Conservation (phyloP, 1,284 basidiomycete species). For the Heterobasidion annosum region DNA sequence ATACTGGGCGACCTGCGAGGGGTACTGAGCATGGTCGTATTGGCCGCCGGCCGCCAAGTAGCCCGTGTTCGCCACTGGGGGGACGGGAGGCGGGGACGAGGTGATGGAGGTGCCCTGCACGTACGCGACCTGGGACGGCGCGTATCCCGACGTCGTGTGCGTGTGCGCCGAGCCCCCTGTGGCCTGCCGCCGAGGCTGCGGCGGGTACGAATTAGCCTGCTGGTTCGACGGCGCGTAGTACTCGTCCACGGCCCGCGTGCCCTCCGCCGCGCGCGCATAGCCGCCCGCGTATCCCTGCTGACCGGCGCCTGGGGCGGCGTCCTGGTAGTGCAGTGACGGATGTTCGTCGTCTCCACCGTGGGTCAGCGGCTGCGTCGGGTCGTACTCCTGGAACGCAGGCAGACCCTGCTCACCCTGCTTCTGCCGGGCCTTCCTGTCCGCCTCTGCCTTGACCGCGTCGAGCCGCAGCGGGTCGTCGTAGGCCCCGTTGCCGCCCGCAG, state of each 20-base stretch:
- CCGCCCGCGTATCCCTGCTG: conserved; percentile 32
- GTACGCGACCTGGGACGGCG: conserved; percentile 27
- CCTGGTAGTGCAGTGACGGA: conserved; percentile 21
- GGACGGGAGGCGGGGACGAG: conserved; percentile 4
- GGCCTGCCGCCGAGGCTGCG: conserved; percentile 29
- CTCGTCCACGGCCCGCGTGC: conserved; percentile 64
- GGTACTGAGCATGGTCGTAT: conserved; percentile 12
- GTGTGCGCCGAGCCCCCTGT: conserved; percentile 26
- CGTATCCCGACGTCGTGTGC: conserved; percentile 27
- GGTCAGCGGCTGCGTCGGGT: conserved; percentile 50
- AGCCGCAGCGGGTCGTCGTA: conserved; percentile 62
- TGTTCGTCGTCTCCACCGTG: conserved; percentile 45
- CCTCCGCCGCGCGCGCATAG: conserved; percentile 53
- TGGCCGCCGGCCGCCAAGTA: conserved; percentile 9
- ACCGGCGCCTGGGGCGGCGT: background rate
- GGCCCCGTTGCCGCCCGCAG: conserved; percentile 7
- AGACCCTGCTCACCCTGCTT: conserved; percentile 57
- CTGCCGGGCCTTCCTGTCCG: conserved; percentile 66
- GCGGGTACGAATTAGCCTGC: conserved; percentile 31
- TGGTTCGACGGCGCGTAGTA: conserved; percentile 39
- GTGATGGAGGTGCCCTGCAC: background rate
- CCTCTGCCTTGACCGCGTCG: conserved; percentile 76
- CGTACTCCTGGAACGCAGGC: conserved; percentile 65
- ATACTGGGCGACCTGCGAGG: conserved; percentile 11
- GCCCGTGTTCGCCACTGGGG: conserved; percentile 1